phyloP scores from a whole-genome alignment of 176 grass and related monocot genomes.

The Aegilops longissima region DNA sequence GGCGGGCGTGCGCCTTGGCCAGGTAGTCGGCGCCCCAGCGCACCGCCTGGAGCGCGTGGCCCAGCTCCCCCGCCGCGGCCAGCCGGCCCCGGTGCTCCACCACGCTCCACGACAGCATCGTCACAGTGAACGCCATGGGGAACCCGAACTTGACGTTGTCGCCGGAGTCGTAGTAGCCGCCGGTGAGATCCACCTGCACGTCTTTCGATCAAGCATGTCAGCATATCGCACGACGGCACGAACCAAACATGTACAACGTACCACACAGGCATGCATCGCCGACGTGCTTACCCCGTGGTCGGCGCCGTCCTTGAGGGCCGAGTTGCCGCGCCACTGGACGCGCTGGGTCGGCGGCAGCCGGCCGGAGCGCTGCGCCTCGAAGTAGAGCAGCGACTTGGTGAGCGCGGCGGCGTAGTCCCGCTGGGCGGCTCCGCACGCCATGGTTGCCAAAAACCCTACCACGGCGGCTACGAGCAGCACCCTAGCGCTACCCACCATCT shows the following conservation, averaged over 20 bases:
- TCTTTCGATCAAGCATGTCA: neutral
- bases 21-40: conserved; percentile 86
- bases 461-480: neutral
- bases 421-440: neutral
- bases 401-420: conserved; percentile 54
- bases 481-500: neutral
- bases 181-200: conserved; percentile 56
- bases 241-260: neutral
- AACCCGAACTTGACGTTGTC: conserved; percentile 83
- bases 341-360: conserved; percentile 57
- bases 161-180: conserved; percentile 77
- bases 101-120: conserved; percentile 59
- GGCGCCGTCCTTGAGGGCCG: conserved; percentile 52
- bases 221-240: neutral
- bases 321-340: conserved; percentile 65
- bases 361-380: conserved; percentile 75
- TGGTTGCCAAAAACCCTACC: neutral
- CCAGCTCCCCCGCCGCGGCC: conserved; percentile 38
- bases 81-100: conserved; percentile 37
- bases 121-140: conserved; percentile 65
- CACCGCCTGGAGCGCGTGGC: conserved; percentile 51
- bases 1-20: conserved; percentile 40
- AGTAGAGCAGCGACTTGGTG: conserved; percentile 72
- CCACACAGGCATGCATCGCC: neutral
- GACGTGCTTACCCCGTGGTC: conserved; percentile 47